Percentiles rank a stretch among this genome's conserved stretches.
Conservation (phyloP, 306 rosid species). For the Sindora glabra region DNA sequence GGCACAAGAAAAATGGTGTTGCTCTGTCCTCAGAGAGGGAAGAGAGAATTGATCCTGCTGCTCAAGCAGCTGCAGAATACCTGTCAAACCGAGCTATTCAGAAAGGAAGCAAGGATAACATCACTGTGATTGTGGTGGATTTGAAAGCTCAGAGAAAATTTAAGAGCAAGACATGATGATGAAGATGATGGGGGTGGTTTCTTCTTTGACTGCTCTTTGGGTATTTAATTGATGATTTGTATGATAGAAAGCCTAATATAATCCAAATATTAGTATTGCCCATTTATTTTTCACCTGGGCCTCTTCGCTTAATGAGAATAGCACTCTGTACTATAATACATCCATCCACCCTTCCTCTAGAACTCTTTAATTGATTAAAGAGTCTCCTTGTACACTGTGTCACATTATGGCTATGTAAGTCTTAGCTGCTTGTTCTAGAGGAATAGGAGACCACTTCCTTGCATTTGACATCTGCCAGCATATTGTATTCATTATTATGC, state of each 20-base stretch:
- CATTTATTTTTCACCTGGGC: conserved; percentile 64
- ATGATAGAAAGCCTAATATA: conserved; percentile 27
- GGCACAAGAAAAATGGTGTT: conserved; percentile 80
- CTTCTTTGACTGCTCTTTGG: neutral
- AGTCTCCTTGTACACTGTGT: conserved; percentile 24
- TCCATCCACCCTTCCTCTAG: conserved; percentile 34
- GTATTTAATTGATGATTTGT: too few relatives aligned
- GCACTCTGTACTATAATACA: conserved; percentile 41
- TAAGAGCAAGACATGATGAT: conserved; percentile 64
- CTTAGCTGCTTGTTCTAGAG: conserved; percentile 38
- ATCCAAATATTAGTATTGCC: conserved; percentile 47
- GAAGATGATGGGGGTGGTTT: too few relatives aligned
- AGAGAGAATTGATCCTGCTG: conserved; percentile 65
- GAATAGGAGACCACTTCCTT: conserved; percentile 23
- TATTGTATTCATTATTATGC: conserved; percentile 56
- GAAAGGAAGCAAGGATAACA: conserved; percentile 87
- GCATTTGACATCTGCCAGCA: conserved; percentile 24
- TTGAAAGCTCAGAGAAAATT: conserved; percentile 85
- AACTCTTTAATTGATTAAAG: conserved; percentile 26
- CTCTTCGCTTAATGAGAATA: conserved; percentile 30
- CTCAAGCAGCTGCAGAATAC: conserved; percentile 88
- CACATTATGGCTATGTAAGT: too few relatives aligned
- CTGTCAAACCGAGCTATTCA: conserved; percentile 72
- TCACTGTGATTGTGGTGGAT: conserved; percentile 73
- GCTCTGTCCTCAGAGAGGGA: conserved; percentile 52